These are phyloP conservation scores for Jacaranda mimosifolia DNA, from an alignment of 257 asterid species.

Conservation along the genomic window DNA sequence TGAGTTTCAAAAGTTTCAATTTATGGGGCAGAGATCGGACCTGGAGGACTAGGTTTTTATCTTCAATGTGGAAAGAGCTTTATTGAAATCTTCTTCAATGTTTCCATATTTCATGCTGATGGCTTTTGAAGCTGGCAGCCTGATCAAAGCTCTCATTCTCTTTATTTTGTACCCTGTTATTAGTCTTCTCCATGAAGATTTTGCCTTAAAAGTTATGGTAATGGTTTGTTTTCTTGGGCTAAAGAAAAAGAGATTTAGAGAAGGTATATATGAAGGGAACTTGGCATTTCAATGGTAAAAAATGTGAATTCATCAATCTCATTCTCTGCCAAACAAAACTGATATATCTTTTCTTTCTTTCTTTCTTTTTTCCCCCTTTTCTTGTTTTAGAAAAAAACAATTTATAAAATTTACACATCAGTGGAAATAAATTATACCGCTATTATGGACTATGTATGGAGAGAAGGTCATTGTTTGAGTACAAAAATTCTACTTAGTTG, in stretches of 20 bases:
- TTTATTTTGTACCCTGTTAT: constrained; percentile 44
- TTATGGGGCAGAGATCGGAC: constrained; percentile 2
- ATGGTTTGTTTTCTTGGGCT: constrained; percentile 43
- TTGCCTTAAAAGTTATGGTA: constrained; percentile 31
- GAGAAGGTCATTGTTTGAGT: not conserved
- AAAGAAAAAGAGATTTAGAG: constrained; percentile 35
- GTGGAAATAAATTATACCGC: not conserved
- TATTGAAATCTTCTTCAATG: constrained; percentile 33
- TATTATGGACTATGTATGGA: not conserved
- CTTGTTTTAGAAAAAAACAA: too few species aligned
- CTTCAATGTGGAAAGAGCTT: constrained; percentile 36
- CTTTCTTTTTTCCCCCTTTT: too few species aligned
- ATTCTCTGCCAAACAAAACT: too few species aligned
- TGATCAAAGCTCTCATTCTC: constrained; percentile 43
- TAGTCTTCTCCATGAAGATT: constrained; percentile 18
- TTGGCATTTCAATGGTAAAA: constrained; percentile 4
- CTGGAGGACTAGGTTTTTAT: constrained; percentile 21
- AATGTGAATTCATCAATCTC: not conserved
- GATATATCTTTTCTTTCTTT: too few species aligned
- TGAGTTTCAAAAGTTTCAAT: too few species aligned
- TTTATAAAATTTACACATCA: too few species aligned
- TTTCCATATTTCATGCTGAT: constrained; percentile 61
- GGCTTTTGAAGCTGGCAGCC: constrained; percentile 58
- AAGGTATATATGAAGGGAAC: constrained; percentile 33
- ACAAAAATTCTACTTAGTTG: not conserved